Conservation (phyloP, 139 green algal species). For the Eudorina sp. region DNA sequence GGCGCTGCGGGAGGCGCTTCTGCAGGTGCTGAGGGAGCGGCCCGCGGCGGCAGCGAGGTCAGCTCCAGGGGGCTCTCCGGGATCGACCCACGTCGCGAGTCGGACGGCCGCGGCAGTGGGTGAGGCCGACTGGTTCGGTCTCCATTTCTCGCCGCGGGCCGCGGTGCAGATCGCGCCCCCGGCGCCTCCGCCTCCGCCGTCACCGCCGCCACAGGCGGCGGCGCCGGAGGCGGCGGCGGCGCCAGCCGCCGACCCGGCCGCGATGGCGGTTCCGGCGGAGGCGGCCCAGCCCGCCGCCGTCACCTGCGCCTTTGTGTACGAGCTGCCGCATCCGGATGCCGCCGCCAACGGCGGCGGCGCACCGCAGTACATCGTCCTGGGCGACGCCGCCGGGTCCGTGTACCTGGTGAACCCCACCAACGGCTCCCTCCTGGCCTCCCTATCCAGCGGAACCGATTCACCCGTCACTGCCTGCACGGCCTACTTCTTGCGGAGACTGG, state of each 20-base stretch:
- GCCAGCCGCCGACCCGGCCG: neutral
- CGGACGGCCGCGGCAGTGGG: neutral
- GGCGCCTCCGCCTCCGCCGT: too few species aligned
- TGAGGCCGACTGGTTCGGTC: neutral
- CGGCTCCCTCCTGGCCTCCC: conserved; percentile 42
- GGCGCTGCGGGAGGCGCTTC: conserved; percentile 3
- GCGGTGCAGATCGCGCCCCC: neutral
- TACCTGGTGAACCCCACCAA: conserved; percentile 45
- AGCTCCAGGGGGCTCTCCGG: neutral
- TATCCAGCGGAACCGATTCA: conserved; percentile 40
- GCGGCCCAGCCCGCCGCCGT: neutral
- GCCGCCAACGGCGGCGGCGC: conserved; percentile 1
- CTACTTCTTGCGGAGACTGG: conserved; percentile 39
- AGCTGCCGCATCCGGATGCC: neutral
- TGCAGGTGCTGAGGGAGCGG: neutral
- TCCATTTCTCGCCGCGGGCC: neutral
- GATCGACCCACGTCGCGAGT: neutral
- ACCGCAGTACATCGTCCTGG: conserved; percentile 16
- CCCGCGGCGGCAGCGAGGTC: neutral
- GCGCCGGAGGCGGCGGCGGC: neutral
- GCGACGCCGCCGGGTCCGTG: conserved; percentile 47
- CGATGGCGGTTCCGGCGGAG: neutral
- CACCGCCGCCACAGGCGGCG: too few species aligned
- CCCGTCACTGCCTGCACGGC: conserved; percentile 53
- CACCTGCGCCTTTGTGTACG: conserved; percentile 26